Percentiles rank a stretch among this genome's conserved stretches.
Conservation (phyloP, 176 grass and related monocot species). For the Carex littledalei region DNA sequence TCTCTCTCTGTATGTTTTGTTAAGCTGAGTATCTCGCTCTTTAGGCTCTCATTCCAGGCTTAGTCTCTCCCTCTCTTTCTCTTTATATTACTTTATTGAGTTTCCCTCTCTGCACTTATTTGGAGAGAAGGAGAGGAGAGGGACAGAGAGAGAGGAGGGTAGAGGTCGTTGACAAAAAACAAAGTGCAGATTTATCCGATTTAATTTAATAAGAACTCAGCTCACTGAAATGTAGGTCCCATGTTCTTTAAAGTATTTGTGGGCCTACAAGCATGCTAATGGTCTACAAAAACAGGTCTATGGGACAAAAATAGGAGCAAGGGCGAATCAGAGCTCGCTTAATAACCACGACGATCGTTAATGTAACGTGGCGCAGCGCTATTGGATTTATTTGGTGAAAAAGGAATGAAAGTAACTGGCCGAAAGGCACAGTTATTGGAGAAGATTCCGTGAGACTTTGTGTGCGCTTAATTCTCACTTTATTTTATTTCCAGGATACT, state of each 20-base stretch:
- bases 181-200: background rate
- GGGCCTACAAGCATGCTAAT: background rate
- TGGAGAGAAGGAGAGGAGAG: background rate
- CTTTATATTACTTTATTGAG: background rate
- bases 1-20: background rate
- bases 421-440: background rate
- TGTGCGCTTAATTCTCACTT: too few species aligned
- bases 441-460: slow-evolving; percentile 6
- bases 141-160: background rate
- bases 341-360: background rate
- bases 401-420: background rate
- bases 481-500: too few species aligned
- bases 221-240: background rate
- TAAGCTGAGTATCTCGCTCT: background rate
- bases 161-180: background rate
- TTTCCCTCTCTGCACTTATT: background rate
- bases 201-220: background rate
- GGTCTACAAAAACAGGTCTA: background rate
- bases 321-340: background rate
- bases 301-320: background rate
- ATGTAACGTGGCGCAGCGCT: background rate
- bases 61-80: slow-evolving; percentile 13
- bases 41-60: background rate
- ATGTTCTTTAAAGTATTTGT: background rate
- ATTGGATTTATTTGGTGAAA: background rate